Conservation (phyloP, 495 filamentous ascomycete genomes). For the Neurospora sp. region DNA sequence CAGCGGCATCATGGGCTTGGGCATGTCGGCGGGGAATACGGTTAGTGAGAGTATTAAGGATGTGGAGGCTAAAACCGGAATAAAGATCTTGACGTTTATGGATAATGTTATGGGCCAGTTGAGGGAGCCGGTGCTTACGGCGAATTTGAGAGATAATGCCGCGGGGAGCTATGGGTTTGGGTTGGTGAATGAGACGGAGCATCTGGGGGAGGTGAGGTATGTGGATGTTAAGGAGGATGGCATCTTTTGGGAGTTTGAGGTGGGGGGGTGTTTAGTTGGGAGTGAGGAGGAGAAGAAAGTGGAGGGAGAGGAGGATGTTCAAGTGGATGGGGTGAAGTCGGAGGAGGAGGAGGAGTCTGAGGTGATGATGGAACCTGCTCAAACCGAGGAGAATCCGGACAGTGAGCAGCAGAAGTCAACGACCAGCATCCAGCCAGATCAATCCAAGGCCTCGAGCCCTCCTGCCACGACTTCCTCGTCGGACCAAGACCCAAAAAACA, state of each 20-base stretch:
- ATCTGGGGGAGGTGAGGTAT: conserved; percentile 40
- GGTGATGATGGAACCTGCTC: neutral
- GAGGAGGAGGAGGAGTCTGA: neutral
- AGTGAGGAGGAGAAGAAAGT: no score
- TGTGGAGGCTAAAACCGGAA: conserved; percentile 22
- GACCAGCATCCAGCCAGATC: neutral
- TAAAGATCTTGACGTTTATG: conserved; percentile 53
- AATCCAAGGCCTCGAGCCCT: neutral
- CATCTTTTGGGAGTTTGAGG: conserved; percentile 19
- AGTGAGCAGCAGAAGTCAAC: neutral
- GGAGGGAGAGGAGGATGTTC: neutral
- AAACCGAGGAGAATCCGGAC: neutral
- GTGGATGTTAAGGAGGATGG: conserved; percentile 13
- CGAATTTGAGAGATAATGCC: conserved; percentile 43
- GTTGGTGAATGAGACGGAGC: conserved; percentile 48
- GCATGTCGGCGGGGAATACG: conserved; percentile 57
- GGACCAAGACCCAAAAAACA: conserved; percentile 40
- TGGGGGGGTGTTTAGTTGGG: neutral
- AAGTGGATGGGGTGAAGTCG: neutral
- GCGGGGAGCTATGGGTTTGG: conserved; percentile 62
- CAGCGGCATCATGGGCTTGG: conserved; percentile 65
- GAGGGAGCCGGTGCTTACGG: conserved; percentile 52
- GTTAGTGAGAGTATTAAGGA: conserved; percentile 19
- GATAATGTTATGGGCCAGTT: conserved; percentile 48
- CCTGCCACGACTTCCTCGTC: neutral